phyloP scores from a whole-genome alignment of 148 eudicot genomes.

The Linanthus parryae region DNA sequence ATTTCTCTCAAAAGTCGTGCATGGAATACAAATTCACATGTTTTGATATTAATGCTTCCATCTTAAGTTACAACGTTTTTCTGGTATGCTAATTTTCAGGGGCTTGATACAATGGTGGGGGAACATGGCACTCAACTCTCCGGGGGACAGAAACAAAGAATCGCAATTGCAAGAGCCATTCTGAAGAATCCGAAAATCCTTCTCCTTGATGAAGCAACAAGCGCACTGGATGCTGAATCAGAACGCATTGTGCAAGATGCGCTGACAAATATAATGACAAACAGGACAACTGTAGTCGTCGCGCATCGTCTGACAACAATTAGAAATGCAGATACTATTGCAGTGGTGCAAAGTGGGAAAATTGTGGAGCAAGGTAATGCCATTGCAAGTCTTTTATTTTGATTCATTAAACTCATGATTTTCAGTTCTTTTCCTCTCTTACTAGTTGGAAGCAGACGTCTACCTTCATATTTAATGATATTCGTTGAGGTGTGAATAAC shows the following conservation, averaged over 20 bases:
- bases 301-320: conserved; percentile 82
- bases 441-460: no score
- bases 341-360: conserved; percentile 73
- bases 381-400: no score
- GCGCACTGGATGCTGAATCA: conserved; percentile 87
- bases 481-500: no score
- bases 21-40: no score
- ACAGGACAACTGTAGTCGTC: conserved; percentile 75
- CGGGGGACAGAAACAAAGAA: conserved; percentile 90
- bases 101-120: conserved; percentile 78
- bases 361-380: conserved; percentile 67
- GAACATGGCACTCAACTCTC: conserved; percentile 89
- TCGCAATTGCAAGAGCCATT: conserved; percentile 87
- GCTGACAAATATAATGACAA: conserved; percentile 61
- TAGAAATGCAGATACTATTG: conserved; percentile 67
- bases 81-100: no score
- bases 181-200: conserved; percentile 72
- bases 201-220: conserved; percentile 88
- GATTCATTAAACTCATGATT: no score
- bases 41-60: no score
- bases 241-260: conserved; percentile 86
- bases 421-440: no score
- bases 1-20: no score
- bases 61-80: no score
- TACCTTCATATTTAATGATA: no score